These are phyloP conservation scores for Ramaria sp. DNA, from an alignment of 768 basidiomycete species.

Conservation along the genomic window DNA sequence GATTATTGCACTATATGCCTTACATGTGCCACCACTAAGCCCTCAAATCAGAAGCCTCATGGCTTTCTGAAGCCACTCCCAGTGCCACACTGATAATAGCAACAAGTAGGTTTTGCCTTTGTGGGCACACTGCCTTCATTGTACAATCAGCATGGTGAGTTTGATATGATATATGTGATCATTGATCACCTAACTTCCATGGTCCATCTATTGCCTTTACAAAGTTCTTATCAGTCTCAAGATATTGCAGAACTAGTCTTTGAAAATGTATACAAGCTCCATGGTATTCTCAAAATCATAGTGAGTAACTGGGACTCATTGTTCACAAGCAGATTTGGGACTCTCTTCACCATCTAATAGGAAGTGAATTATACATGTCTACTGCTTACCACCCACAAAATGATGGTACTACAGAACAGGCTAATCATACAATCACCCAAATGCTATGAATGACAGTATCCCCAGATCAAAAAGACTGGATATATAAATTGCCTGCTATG, in stretches of 20 bases:
- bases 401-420: slow-evolving; percentile 27
- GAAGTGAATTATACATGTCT: slow-evolving; percentile 17
- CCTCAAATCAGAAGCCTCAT: no score
- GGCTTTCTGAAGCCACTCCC: slow-evolving; percentile 14
- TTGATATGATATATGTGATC: slow-evolving; percentile 22
- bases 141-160: slow-evolving; percentile 1
- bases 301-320: not conserved
- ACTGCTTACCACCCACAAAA: slow-evolving; percentile 37
- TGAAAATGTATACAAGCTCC: slow-evolving; percentile 20
- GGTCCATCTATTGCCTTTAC: slow-evolving; percentile 24
- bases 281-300: slow-evolving; percentile 18
- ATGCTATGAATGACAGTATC: no score
- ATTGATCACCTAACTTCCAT: slow-evolving; percentile 17
- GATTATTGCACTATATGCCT: no score
- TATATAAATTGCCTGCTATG: no score
- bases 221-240: slow-evolving; percentile 12
- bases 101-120: slow-evolving; percentile 21
- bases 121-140: slow-evolving; percentile 15
- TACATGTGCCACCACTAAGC: no score
- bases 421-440: slow-evolving; percentile 18
- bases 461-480: not conserved
- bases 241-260: slow-evolving; percentile 23
- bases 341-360: no score
- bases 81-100: slow-evolving; percentile 16
- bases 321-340: slow-evolving; percentile 9